Evolutionary conservation across 2,329 filamentous ascomycete species (phyloP), one percentile per base, ranked within the genome.

Genomic region (Pseudogymnoascus sp.): DNA sequence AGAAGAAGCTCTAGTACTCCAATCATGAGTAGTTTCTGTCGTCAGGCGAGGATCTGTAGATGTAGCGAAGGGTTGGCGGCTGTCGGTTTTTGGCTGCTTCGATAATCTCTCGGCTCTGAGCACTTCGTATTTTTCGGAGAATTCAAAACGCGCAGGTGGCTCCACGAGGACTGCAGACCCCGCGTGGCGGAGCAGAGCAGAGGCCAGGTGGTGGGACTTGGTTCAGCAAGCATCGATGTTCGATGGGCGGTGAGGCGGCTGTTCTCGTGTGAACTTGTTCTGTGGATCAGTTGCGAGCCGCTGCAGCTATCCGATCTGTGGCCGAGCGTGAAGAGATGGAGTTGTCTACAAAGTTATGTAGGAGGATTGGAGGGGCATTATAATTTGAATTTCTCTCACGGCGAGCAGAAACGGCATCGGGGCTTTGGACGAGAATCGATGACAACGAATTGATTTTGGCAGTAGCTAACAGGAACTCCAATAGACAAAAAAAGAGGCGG

Each of bases 101-200:
- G 50, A 56, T 4, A 2, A 4, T 33, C 50, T 33, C n/a, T 56
- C 50, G 14, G 28, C 50, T 56, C n/a, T 33, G 50, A 56, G 50
- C 10, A 33, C 8, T 26, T 33, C 50, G 50, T 56, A 31, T 56
- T 33, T 16, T 33, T 33, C 50, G 50, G 50, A 56, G 50, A 56
- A 56, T 56, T 56, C 50, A 26, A 19, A 33, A 11, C 50, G n/a
- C n/a, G 50, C 26, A 31, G 50, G 50, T 56, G 2, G 50, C 50
- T 56, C 50, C 50, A 56, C 50, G 50, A 56, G 50, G 50, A 56
- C 50, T 33, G 50, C 50, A 56, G 50, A 56, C 50, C 50, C 50
- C 50, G 28, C 50, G 50, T 56, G 50, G 50, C 26, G 50, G 28
- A 33, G 50, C 19, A 56, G 28, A 56, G 50, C 50, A 56, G 50